Conservation (phyloP, 495 filamentous ascomycete genomes). For the Penicillium manginii region DNA sequence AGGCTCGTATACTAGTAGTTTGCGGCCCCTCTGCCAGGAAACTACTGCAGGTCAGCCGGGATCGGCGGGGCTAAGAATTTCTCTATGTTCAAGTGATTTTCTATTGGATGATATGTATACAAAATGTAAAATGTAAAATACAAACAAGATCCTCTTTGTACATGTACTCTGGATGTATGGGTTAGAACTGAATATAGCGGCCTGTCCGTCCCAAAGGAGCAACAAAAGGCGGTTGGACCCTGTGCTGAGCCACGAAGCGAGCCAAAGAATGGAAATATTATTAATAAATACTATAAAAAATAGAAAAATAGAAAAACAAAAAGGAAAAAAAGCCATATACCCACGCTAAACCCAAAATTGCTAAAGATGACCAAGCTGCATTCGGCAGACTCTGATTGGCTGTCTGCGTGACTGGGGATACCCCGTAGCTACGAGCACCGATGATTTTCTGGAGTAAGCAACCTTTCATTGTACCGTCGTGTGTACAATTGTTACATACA, state of each 20-base stretch:
- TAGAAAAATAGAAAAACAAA: not conserved
- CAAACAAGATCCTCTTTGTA: no score
- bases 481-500: not conserved
- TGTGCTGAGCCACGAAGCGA: no score
- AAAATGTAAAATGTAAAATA: no score
- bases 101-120: not conserved
- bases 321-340: not conserved
- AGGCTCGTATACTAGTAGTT: no score
- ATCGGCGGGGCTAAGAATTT: not conserved
- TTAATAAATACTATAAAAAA: not conserved
- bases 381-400: not conserved
- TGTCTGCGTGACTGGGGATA: not conserved
- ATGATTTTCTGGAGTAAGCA: not conserved
- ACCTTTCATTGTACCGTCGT: not conserved
- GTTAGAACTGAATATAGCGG: no score
- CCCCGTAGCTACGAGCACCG: conserved; percentile 3
- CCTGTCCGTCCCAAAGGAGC: no score
- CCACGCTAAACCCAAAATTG: not conserved
- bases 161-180: no score
- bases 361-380: not conserved
- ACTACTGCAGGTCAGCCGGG: not conserved
- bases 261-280: not conserved
- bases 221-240: no score
- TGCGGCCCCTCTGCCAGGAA: not conserved
- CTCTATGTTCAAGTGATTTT: not conserved